phyloP scores from a whole-genome alignment of 2,329 filamentous ascomycete species.

The Fusarium burgessii region DNA sequence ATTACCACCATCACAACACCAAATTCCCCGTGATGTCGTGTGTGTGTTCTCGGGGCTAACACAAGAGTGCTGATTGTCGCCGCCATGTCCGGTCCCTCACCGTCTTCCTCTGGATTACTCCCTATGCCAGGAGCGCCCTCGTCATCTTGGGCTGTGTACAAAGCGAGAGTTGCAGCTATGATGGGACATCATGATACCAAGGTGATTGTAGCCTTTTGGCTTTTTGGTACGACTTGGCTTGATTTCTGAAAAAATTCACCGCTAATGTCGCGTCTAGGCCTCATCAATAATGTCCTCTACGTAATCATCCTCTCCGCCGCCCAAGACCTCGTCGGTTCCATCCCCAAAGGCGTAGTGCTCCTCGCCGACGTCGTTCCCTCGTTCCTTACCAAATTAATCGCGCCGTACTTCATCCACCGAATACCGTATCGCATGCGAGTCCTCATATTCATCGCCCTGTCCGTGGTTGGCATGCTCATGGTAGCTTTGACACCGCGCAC shows the following conservation, averaged over 20 bases:
- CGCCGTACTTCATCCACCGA: constrained; percentile 92
- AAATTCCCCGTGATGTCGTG: constrained; percentile 13
- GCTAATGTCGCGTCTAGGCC: constrained; percentile 47
- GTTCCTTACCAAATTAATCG: constrained; percentile 87
- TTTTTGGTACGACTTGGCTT: constrained; percentile 76
- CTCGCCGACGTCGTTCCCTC: constrained; percentile 93
- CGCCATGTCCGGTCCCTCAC: constrained; percentile 54
- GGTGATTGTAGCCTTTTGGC: constrained; percentile 88
- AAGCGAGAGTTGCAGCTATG: constrained; percentile 70
- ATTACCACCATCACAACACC: background rate
- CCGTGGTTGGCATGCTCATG: constrained; percentile 87
- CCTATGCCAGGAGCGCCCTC: constrained; percentile 69
- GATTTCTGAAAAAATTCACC: background rate
- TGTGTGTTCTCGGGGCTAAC: background rate
- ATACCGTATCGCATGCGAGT: constrained; percentile 85
- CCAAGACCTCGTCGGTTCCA: constrained; percentile 91
- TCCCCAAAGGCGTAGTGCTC: constrained; percentile 93
- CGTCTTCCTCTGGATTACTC: constrained; percentile 60
- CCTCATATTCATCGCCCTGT: constrained; percentile 78
- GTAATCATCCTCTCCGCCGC: constrained; percentile 96
- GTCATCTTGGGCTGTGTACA: constrained; percentile 80
- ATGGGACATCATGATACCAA: constrained; percentile 76
- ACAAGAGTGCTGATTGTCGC: background rate
- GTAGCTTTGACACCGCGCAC: constrained; percentile 81
- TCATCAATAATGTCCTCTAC: constrained; percentile 97